Evolutionary conservation across 2,329 filamentous ascomycete genomes (phyloP).

Genomic region (Endocalyx cinctus): DNA sequence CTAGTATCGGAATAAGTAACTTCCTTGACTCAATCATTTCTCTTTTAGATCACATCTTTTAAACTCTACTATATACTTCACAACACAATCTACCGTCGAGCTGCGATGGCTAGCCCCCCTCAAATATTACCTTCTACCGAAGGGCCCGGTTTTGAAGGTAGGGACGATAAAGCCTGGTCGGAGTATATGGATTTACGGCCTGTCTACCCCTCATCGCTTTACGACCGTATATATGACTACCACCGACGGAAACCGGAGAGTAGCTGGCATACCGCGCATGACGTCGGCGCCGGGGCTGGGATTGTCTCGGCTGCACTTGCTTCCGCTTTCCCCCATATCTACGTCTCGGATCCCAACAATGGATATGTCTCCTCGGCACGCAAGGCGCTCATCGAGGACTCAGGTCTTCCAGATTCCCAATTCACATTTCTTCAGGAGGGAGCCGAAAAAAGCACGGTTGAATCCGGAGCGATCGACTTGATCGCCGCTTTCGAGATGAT

Average conservation of each 20-base stretch:
- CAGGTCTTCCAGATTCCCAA: conserved; percentile 9
- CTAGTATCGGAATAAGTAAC: no score
- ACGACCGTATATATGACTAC: conserved; percentile 14
- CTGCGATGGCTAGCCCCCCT: no score
- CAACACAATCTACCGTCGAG: no score
- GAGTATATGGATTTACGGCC: conserved; percentile 12
- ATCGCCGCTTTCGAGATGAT: conserved; percentile 20
- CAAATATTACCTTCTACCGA: no score
- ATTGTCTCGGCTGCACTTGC: conserved; percentile 13
- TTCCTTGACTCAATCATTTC: no score
- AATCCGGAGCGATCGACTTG: conserved; percentile 13
- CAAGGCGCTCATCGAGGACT: conserved; percentile 13
- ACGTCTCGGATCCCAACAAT: conserved; percentile 25
- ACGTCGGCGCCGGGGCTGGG: conserved; percentile 13
- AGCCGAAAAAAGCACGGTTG: conserved; percentile 19
- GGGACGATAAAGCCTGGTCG: conserved; percentile 11
- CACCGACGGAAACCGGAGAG: conserved; percentile 6
- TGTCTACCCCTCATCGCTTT: conserved; percentile 13
- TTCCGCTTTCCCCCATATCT: conserved; percentile 10
- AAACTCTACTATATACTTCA: no score
- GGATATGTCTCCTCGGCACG: conserved; percentile 15
- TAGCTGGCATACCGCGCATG: conserved; percentile 11
- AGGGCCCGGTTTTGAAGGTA: conserved; percentile 8
- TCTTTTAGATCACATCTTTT: no score
- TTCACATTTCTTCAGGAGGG: conserved; percentile 21